Percentiles rank a stretch among this genome's conserved stretches.
These are phyloP conservation scores for Pichia sp. DNA, from an alignment of 1,139 yeast genomes.

Conservation along the genomic window DNA sequence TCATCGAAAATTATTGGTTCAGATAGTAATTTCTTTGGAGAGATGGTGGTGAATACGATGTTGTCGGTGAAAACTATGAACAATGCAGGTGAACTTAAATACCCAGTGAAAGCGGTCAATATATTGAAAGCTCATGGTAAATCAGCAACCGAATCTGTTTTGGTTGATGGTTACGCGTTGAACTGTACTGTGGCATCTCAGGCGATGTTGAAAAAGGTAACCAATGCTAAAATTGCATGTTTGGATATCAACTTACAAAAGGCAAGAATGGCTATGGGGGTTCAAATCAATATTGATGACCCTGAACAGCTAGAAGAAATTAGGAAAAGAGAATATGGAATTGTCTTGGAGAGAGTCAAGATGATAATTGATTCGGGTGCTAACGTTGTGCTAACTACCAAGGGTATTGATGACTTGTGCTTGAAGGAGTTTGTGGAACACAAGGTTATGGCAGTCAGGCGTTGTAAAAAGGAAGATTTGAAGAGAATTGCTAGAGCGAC, in stretches of 20 bases:
- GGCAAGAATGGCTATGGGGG: constrained; percentile 98
- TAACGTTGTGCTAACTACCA: constrained; percentile 91
- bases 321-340: constrained; percentile 89
- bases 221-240: constrained; percentile 82
- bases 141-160: constrained; percentile 77
- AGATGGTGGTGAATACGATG: constrained; percentile 93
- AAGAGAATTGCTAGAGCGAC: constrained; percentile 97
- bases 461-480: constrained; percentile 95
- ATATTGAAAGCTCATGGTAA: constrained; percentile 96
- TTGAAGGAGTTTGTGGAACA: constrained; percentile 93
- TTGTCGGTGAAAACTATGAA: constrained; percentile 91
- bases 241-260: constrained; percentile 93
- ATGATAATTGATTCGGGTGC: constrained; percentile 93
- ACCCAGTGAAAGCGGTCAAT: constrained; percentile 97
- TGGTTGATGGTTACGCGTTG: constrained; percentile 91
- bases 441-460: constrained; percentile 95
- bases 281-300: constrained; percentile 92
- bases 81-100: constrained; percentile 80
- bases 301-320: constrained; percentile 91
- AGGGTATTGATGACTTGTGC: constrained; percentile 97
- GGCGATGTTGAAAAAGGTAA: constrained; percentile 81
- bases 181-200: constrained; percentile 98
- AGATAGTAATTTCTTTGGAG: constrained; percentile 84
- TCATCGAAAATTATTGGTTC: constrained; percentile 95
- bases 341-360: constrained; percentile 79